Conservation (phyloP, 306 rosid genomes). For the Cucurbita pepo region DNA sequence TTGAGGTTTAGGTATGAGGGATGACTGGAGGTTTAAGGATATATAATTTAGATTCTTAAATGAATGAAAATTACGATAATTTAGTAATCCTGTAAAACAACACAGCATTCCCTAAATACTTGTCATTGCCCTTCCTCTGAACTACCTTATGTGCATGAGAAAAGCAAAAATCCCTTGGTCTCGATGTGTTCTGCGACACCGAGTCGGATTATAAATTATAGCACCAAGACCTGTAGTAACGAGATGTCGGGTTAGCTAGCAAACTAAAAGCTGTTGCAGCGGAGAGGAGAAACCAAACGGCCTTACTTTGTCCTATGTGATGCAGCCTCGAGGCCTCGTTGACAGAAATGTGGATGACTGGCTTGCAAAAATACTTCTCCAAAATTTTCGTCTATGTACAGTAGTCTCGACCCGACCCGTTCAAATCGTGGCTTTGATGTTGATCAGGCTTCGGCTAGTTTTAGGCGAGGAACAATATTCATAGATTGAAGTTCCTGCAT, state of each 20-base stretch:
- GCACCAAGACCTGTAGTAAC: background rate
- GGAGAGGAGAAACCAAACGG: background rate
- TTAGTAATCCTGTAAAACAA: background rate
- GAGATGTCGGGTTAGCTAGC: background rate
- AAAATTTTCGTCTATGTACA: background rate
- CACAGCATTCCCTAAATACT: background rate
- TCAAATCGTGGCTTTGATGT: background rate
- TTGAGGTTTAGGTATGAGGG: too few species aligned
- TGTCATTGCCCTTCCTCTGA: background rate
- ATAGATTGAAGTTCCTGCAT: slow-evolving; percentile 87
- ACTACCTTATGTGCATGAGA: background rate
- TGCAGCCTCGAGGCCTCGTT: background rate
- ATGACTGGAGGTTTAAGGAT: too few species aligned
- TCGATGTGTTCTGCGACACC: background rate
- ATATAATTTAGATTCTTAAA: too few species aligned
- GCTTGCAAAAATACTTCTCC: background rate
- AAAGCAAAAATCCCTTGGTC: background rate
- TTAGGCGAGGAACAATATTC: slow-evolving; percentile 79
- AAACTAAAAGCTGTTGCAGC: background rate
- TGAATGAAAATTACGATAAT: too few species aligned
- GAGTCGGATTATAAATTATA: background rate
- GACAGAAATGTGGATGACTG: background rate
- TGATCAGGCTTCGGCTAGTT: slow-evolving; percentile 40
- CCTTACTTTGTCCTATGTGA: background rate
- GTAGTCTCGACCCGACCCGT: background rate